These are phyloP conservation scores for Yamadazyma sp. DNA, from an alignment of 805 yeast genomes.

Conservation along the genomic window DNA sequence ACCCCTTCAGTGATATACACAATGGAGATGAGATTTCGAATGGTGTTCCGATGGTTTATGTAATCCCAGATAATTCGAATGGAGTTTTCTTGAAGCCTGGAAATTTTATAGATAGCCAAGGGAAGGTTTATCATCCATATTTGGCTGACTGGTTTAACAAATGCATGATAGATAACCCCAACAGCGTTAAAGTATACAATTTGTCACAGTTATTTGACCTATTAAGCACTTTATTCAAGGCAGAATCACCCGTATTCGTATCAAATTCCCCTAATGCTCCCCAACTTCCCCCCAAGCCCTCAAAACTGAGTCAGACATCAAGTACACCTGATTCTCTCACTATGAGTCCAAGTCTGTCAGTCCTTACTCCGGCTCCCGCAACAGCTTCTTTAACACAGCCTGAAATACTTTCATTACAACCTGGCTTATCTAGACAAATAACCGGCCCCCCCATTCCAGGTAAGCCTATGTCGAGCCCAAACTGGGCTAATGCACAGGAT, in stretches of 20 bases:
- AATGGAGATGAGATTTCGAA: conserved; percentile 17
- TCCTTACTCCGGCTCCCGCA: too few species aligned
- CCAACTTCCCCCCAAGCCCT: conserved; percentile 7
- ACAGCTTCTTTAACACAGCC: too few species aligned
- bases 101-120: conserved; percentile 67
- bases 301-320: too few species aligned
- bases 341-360: too few species aligned
- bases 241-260: conserved; percentile 6
- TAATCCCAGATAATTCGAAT: conserved; percentile 50
- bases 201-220: conserved; percentile 32
- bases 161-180: conserved; percentile 11
- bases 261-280: conserved; percentile 6
- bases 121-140: conserved; percentile 68
- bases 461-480: too few species aligned
- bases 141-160: conserved; percentile 55
- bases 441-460: conserved; percentile 7
- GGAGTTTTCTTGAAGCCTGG: conserved; percentile 53
- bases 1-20: conserved; percentile 46
- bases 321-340: too few species aligned
- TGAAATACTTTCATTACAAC: too few species aligned
- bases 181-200: conserved; percentile 19
- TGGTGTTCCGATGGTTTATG: conserved; percentile 63
- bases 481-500: too few species aligned
- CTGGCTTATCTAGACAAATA: neutral
- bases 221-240: conserved; percentile 34